Evolutionary conservation across 2,329 filamentous ascomycete genomes (phyloP).

Genomic region (Diaporthe sp.): DNA sequence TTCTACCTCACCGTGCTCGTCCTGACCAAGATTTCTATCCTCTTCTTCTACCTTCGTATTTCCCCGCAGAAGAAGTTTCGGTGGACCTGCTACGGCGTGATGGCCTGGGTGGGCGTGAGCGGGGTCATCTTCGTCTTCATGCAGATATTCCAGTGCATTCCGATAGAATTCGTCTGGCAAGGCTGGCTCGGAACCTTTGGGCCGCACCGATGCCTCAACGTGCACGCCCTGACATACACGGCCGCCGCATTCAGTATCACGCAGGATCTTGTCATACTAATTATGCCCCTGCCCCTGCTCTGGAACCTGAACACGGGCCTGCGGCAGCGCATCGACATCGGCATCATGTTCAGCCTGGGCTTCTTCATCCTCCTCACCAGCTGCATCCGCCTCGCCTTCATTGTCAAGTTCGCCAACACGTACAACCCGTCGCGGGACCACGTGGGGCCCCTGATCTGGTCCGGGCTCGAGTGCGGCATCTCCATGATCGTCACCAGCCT

Average conservation of each 20-base stretch:
- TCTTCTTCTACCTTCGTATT: slow-evolving; percentile 45
- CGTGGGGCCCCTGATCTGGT: slow-evolving; percentile 53
- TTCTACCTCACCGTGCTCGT: slow-evolving; percentile 45
- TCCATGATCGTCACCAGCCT: slow-evolving; percentile 53
- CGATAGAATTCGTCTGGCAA: slow-evolving; percentile 46
- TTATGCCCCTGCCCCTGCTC: slow-evolving; percentile 47
- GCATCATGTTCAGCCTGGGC: slow-evolving; percentile 51
- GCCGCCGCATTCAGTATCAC: slow-evolving; percentile 45
- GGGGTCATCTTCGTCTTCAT: slow-evolving; percentile 44
- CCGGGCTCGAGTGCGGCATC: slow-evolving; percentile 52
- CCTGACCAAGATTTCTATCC: slow-evolving; percentile 44
- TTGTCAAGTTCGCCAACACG: slow-evolving; percentile 45
- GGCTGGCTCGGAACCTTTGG: slow-evolving; percentile 45
- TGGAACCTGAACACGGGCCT: slow-evolving; percentile 42
- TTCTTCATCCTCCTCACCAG: slow-evolving; percentile 49
- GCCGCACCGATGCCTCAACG: slow-evolving; percentile 43
- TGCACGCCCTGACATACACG: slow-evolving; percentile 44
- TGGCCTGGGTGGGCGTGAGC: slow-evolving; percentile 41
- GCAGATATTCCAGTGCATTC: slow-evolving; percentile 50
- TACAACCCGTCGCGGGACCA: slow-evolving; percentile 54
- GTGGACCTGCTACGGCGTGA: slow-evolving; percentile 38
- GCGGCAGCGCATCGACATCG: slow-evolving; percentile 41
- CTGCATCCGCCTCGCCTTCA: slow-evolving; percentile 48
- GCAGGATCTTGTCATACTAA: slow-evolving; percentile 47
- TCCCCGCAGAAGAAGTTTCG: slow-evolving; percentile 43